phyloP scores from a whole-genome alignment of 306 rosid genomes.

The Adenanthera pavonina region DNA sequence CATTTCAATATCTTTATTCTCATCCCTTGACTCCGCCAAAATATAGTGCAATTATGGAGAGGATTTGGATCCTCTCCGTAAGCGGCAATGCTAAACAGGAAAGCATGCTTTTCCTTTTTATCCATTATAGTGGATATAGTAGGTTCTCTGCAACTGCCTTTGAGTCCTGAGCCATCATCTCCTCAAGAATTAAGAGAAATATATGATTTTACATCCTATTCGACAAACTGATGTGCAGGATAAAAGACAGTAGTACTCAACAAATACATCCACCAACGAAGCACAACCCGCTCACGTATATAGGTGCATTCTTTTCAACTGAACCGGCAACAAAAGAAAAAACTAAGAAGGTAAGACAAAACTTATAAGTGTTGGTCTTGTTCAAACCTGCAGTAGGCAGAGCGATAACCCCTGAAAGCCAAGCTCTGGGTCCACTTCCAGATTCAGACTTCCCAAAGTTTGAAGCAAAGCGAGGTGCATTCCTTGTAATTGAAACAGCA shows the following conservation, averaged over 20 bases:
- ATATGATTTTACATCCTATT: neutral
- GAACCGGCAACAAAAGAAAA: neutral
- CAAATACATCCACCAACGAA: neutral
- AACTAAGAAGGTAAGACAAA: neutral
- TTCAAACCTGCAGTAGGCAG: constrained; percentile 80
- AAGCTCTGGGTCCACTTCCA: constrained; percentile 51
- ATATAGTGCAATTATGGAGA: constrained; percentile 13
- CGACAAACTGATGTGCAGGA: neutral
- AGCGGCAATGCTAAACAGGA: constrained; percentile 45
- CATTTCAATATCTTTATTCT: constrained; percentile 28
- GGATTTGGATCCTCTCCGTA: neutral
- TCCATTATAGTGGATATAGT: neutral
- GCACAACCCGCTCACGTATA: neutral
- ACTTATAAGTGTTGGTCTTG: neutral
- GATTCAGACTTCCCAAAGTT: constrained; percentile 55
- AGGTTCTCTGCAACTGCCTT: neutral
- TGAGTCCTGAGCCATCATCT: neutral
- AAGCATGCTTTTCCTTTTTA: constrained; percentile 33
- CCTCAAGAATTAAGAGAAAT: neutral
- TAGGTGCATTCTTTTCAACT: neutral
- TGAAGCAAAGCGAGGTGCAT: constrained; percentile 54
- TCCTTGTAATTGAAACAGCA: constrained; percentile 57
- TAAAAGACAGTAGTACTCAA: neutral
- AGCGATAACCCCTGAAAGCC: constrained; percentile 82
- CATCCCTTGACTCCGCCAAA: constrained; percentile 17